Base-by-base conservation (phyloP, 805 yeast genomes). In the Blastobotrys mokoenaii region DNA sequence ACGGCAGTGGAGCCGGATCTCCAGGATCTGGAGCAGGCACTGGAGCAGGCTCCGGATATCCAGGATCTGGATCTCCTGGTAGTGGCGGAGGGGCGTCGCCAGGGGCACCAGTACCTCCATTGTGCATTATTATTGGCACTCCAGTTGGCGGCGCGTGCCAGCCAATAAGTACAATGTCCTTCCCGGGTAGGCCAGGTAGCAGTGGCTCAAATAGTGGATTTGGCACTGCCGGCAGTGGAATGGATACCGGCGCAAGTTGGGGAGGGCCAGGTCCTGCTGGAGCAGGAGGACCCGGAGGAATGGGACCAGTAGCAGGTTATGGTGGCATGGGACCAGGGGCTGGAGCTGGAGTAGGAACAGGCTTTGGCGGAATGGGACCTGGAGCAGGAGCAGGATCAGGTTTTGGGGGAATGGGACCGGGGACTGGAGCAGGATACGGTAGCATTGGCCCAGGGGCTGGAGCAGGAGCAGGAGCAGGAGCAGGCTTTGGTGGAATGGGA, bases 201-300 rank as follows among this genome's bases (percentile, higher is more conserved):
- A 18, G 35, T 4, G 40, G 35, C 18, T 3, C 9, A 12, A 30
- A 32, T 34, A 15, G 35, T 22, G 27, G 27, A 22, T 4, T 8
- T 8, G 27, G 27, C 8, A 8, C 27, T 5, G 27, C 7, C 4
- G 27, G 27, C 4, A 8, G 27, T 5, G 27, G 27, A 22, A 8
- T 22, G 27, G 47, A 38, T 29, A 6, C 30, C 37, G 33, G 38
- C 15, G 32, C 32, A 10, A 41, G 16, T 36, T 35, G 33, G n/a
- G 39, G 25, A 16, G 31, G 45, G 9, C 29, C 46, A 12, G 39
- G 43, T 6, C 11, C 42, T 11, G 33, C 29, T n/a, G 46, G 46
- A 29, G 30, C 45, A 30, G 31, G 33, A 5, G 15, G 15, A 31
- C 5, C 33, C 10, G 33, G 33, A 6, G 33, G 33, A 11, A 12